These are phyloP conservation scores for Ephemerocybe angulata DNA, from an alignment of 768 basidiomycete species.

Conservation along the genomic window DNA sequence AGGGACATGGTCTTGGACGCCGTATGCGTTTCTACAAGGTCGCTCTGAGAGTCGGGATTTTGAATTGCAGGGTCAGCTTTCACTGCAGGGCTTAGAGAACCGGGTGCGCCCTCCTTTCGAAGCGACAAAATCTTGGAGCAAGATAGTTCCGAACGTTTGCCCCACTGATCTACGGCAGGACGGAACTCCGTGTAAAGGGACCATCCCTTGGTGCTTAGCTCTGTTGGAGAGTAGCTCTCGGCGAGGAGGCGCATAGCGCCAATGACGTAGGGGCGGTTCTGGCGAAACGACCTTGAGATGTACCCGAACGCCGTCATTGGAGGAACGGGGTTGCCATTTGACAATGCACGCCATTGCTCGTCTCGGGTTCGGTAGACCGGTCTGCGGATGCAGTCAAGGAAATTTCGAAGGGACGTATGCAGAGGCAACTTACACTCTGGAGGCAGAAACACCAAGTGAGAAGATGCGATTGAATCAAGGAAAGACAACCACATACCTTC, in stretches of 20 bases:
- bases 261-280: conserved; percentile 72
- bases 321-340: conserved; percentile 60
- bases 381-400: conserved; percentile 34
- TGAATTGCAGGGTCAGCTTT: no score
- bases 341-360: conserved; percentile 80
- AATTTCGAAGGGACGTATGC: not conserved
- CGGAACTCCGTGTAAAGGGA: conserved; percentile 84
- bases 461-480: not conserved
- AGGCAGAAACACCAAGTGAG: not conserved
- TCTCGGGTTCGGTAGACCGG: conserved; percentile 72
- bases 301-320: conserved; percentile 82
- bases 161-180: conserved; percentile 81
- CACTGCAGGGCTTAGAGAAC: no score
- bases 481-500: conserved; percentile 21
- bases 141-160: conserved; percentile 69
- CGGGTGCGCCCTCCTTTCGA: conserved; percentile 33
- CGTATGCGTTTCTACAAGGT: no score
- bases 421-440: conserved; percentile 20
- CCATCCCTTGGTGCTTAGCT: conserved; percentile 68
- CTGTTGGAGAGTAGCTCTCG: conserved; percentile 50
- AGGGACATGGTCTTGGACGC: no score
- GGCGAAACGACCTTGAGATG: conserved; percentile 73
- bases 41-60: no score
- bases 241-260: conserved; percentile 74
- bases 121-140: conserved; percentile 67